Evolutionary conservation across 169 alveolate species (phyloP).

Genomic region (Babesia bigemina): DNA sequence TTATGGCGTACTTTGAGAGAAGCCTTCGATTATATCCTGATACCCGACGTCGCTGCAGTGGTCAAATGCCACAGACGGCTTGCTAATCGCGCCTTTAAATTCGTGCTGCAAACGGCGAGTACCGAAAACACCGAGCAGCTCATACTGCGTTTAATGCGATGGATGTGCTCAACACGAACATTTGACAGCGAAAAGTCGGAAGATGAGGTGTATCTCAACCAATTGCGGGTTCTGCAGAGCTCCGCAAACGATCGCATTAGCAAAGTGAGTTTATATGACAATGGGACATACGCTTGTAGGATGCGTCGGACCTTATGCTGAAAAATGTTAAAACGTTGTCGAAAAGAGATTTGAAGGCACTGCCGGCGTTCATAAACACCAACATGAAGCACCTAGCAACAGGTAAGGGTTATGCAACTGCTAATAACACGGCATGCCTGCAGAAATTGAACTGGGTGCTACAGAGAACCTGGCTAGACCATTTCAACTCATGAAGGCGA

Average conservation of each 20-base stretch:
- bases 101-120: slow-evolving; percentile 18
- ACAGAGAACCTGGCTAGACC: background rate
- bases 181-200: slow-evolving; percentile 33
- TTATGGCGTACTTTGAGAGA: slow-evolving; percentile 21
- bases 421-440: background rate
- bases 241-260: slow-evolving; percentile 36
- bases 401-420: slow-evolving; percentile 1
- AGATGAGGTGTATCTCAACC: slow-evolving; percentile 32
- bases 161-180: slow-evolving; percentile 43
- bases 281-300: background rate
- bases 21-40: slow-evolving; percentile 3
- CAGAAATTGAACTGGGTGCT: slow-evolving; percentile 29
- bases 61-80: slow-evolving; percentile 38
- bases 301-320: slow-evolving; percentile 20
- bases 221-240: slow-evolving; percentile 21
- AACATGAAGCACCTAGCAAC: slow-evolving; percentile 17
- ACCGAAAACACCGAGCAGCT: slow-evolving; percentile 22
- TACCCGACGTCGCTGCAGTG: slow-evolving; percentile 19
- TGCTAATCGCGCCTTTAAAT: slow-evolving; percentile 33
- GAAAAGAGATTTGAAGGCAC: slow-evolving; percentile 21
- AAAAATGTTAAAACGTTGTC: slow-evolving; percentile 2
- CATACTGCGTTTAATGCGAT: background rate
- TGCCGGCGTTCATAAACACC: slow-evolving; percentile 9
- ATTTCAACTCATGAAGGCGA: slow-evolving; percentile 7
- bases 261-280: slow-evolving; percentile 3